Percentiles rank a stretch among this genome's conserved stretches.
Conservation (phyloP, 169 alveolate genomes). For the Babesia microti region DNA sequence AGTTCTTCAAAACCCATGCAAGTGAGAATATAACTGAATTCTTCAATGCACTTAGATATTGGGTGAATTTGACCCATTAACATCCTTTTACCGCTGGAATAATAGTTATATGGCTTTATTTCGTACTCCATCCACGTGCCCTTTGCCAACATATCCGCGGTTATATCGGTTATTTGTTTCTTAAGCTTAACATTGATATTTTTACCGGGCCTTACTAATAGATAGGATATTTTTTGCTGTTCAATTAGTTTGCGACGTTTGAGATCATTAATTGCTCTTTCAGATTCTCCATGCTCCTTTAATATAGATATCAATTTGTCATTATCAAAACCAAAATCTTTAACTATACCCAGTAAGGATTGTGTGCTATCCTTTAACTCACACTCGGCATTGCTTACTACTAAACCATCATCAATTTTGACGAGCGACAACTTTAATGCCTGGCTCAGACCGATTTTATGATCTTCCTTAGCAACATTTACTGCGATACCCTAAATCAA, state of each 20-base stretch:
- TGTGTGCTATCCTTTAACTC: slow-evolving; percentile 21
- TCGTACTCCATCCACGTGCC: slow-evolving; percentile 71
- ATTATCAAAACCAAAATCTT: slow-evolving; percentile 7
- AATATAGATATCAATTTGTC: slow-evolving; percentile 5
- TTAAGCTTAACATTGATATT: slow-evolving; percentile 28
- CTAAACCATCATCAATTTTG: too few species aligned
- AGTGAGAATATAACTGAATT: slow-evolving; percentile 33
- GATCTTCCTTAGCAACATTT: too few species aligned
- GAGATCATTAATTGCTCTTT: slow-evolving; percentile 29
- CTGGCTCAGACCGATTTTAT: too few species aligned
- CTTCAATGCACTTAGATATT: slow-evolving; percentile 22
- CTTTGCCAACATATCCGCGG: slow-evolving; percentile 72
- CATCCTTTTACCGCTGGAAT: slow-evolving; percentile 71
- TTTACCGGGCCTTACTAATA: slow-evolving; percentile 23
- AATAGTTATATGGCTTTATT: slow-evolving; percentile 74
- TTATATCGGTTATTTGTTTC: slow-evolving; percentile 66
- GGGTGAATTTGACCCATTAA: slow-evolving; percentile 83
- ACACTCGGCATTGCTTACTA: too few species aligned
- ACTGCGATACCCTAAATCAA: too few species aligned
- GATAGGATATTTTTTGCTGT: slow-evolving; percentile 29
- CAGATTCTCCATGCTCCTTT: slow-evolving; percentile 10
- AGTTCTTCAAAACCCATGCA: slow-evolving; percentile 95
- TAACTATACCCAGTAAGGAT: slow-evolving; percentile 8
- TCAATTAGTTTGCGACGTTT: slow-evolving; percentile 48
- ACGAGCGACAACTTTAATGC: too few species aligned